phyloP scores from a whole-genome alignment of 2,329 filamentous ascomycete genomes.

The Triangularia verruculosa region DNA sequence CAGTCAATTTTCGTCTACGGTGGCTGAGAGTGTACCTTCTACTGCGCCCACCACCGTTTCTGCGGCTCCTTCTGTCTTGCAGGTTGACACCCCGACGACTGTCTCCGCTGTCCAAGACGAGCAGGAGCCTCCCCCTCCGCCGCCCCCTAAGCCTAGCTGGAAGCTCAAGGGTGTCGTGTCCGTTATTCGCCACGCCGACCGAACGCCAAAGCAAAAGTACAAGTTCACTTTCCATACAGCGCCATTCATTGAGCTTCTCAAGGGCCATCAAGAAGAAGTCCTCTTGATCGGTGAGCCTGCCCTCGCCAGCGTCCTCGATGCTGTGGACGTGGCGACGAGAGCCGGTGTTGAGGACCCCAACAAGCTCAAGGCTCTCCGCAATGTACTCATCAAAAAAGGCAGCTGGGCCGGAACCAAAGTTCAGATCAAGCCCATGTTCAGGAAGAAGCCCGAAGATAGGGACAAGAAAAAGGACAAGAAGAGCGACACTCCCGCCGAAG shows the following conservation, averaged over 20 bases:
- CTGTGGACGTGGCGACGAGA: constrained; percentile 75
- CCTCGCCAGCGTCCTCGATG: constrained; percentile 81
- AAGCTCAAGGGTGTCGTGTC: constrained; percentile 97
- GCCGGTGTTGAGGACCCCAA: constrained; percentile 78
- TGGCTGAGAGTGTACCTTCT: constrained; percentile 33
- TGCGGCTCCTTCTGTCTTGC: constrained; percentile 38
- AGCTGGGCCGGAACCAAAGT: constrained; percentile 95
- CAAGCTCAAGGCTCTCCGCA: constrained; percentile 82
- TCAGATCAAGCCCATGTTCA: constrained; percentile 99
- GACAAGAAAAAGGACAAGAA: constrained; percentile 37
- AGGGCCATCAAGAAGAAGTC: constrained; percentile 94
- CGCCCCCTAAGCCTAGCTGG: constrained; percentile 87
- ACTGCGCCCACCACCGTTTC: constrained; percentile 41
- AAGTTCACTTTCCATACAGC: constrained; percentile 98
- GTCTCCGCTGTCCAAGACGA: constrained; percentile 27
- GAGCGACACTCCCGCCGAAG: constrained; percentile 27
- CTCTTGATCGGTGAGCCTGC: constrained; percentile 89
- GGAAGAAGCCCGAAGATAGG: constrained; percentile 70
- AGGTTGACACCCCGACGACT: constrained; percentile 26
- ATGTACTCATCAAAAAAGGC: constrained; percentile 88
- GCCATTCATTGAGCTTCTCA: constrained; percentile 90
- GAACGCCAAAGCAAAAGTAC: constrained; percentile 98
- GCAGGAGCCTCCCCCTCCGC: constrained; percentile 59
- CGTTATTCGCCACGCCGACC: constrained; percentile 92
- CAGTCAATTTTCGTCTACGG: constrained; percentile 24